Evolutionary conservation across 495 filamentous ascomycete species (phyloP), one percentile per base, ranked within the genome.

Genomic region (Penicillium mononematosum): DNA sequence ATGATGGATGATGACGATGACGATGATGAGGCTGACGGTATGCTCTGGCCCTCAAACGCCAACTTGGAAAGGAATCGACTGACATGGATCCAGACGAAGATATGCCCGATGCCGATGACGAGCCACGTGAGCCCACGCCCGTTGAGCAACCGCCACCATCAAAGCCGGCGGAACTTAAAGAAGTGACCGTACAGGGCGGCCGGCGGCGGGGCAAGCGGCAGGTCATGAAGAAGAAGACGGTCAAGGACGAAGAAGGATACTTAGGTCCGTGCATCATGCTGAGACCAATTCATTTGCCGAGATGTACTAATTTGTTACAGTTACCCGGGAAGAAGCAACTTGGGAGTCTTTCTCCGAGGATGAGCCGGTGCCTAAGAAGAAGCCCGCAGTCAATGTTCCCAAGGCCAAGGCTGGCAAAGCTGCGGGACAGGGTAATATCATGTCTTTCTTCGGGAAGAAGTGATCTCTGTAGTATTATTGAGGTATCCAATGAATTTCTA

Each of bases 271-370:
- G 32, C 36, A 39, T 19, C 38, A 50, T 19, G 11, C 4, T 36
- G 34, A 49, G 25, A 44, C n/a, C 17, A 44, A 46, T 49, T 20
- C 25, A 17, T 25, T 36, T 45, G 9, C 8, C 12, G 16, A 43
- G 8, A 31, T 43, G 43, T 69, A 50, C 68, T 62, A 60, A 61
- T 63, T 58, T 55, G 63, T 58, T 31, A n/a, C 64, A 96, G 94
- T 98, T 17, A 98, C 94, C 12, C 88, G 86, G 60, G 88, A 93
- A 64, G 93, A 97, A 66, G 76, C 83, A 1, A 85, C 80, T 1
- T 98, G 94, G 94, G 94, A 98, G 70, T 96, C 90, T 5, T 98
- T 95, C 77, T 96, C 91, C 3, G 89, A 92, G 61, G 92, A 95
- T 65, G 94, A 97, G 59, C 90, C 92, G 48, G 78, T 81, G 17